Percentiles rank a stretch among this genome's conserved stretches.
These are phyloP conservation scores for Meredithiella fracta DNA, from an alignment of 2,329 filamentous ascomycete genomes.

Conservation along the genomic window DNA sequence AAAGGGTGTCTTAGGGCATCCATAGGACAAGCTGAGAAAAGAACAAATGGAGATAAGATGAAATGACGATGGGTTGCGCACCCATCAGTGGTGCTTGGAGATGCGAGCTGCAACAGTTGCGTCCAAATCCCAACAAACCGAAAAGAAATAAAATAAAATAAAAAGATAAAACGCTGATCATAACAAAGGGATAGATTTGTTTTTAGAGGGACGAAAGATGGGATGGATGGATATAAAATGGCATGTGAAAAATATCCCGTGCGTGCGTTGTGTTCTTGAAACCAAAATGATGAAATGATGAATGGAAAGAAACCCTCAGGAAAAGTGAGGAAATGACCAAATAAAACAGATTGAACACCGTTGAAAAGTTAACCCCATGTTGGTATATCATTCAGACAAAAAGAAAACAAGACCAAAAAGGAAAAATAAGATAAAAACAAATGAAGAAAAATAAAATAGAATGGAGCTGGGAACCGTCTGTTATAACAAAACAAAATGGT, in stretches of 20 bases:
- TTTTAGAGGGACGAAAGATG: background rate
- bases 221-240: background rate
- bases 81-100: no score
- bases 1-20: no score
- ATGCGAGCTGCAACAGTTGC: no score
- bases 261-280: background rate
- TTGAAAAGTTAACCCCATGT: slow-evolving; percentile 1
- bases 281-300: background rate
- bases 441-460: background rate
- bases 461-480: background rate
- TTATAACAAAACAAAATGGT: background rate
- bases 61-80: no score
- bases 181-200: background rate
- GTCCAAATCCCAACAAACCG: no score
- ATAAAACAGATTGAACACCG: background rate
- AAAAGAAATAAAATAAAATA: background rate
- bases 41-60: no score
- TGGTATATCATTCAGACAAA: background rate
- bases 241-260: background rate
- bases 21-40: no score
- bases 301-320: background rate
- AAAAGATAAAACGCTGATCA: background rate
- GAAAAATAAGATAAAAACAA: background rate
- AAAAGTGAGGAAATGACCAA: background rate
- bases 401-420: background rate